Conservation (phyloP, 768 basidiomycete genomes). For the Suillus placidus region DNA sequence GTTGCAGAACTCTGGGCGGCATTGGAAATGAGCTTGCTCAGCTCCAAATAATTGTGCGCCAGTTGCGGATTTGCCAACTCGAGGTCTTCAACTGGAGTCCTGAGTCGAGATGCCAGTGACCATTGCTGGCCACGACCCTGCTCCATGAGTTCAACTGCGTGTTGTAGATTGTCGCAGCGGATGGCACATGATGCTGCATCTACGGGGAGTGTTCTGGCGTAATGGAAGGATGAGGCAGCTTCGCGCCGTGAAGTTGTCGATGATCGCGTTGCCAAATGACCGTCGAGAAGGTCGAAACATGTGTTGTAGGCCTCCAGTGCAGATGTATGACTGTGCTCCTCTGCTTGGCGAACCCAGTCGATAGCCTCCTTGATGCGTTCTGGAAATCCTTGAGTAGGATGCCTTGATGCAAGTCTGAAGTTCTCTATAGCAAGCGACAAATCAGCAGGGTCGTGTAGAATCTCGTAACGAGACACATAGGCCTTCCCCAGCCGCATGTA, state of each 20-base stretch:
- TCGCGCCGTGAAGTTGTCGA: constrained; percentile 3
- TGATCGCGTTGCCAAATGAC: neutral
- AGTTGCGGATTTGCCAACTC: neutral
- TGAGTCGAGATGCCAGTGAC: constrained; percentile 29
- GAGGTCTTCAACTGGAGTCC: constrained; percentile 28
- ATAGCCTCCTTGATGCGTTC: too few relatives aligned
- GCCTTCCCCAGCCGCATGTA: too few relatives aligned
- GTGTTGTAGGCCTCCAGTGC: too few relatives aligned
- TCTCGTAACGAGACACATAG: neutral
- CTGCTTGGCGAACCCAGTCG: too few relatives aligned
- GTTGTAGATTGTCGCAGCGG: constrained; percentile 5
- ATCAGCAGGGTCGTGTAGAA: neutral
- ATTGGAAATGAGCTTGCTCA: neutral
- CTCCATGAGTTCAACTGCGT: constrained; percentile 32
- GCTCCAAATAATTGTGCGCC: neutral
- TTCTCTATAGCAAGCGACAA: neutral
- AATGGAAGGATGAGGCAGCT: neutral
- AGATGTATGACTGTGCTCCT: too few relatives aligned
- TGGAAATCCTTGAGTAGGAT: neutral
- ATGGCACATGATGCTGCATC: constrained; percentile 20
- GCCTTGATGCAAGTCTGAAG: neutral
- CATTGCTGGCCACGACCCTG: constrained; percentile 24
- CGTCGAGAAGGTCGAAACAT: too few relatives aligned
- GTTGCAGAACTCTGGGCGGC: constrained; percentile 6
- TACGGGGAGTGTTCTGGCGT: neutral